A percentile compares a stretch with the other conserved stretches of the same genome.
phyloP scores from a whole-genome alignment of 768 basidiomycete genomes.

The Kwoniella bestiolae region DNA sequence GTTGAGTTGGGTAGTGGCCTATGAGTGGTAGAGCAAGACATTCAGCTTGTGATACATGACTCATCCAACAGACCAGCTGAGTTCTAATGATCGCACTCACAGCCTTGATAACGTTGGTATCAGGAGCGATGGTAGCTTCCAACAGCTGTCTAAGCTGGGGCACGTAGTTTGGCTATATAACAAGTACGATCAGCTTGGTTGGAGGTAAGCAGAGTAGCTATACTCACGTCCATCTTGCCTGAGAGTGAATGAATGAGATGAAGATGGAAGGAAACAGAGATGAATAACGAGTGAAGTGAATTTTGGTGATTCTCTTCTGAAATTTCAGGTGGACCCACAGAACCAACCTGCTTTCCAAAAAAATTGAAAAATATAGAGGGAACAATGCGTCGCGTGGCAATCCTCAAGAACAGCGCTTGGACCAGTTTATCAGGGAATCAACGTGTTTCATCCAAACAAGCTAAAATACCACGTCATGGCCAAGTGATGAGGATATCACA shows the following conservation, averaged over 20 bases:
- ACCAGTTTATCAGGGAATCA: not conserved
- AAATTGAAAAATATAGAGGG: not conserved
- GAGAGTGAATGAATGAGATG: not conserved
- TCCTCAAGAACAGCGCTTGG: not conserved
- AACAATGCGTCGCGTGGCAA: constrained; percentile 2
- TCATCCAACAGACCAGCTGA: not conserved
- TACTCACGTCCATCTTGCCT: constrained; percentile 42
- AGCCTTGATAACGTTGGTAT: constrained; percentile 85
- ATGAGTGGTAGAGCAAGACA: not conserved
- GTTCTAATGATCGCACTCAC: constrained; percentile 62
- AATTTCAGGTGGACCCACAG: constrained; percentile 4
- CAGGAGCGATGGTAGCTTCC: constrained; percentile 80
- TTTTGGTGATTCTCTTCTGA: constrained; percentile 1
- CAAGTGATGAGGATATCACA: not conserved
- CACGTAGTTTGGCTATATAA: constrained; percentile 63
- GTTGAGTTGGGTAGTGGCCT: constrained; percentile 92
- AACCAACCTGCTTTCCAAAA: not conserved
- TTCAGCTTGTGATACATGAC: not conserved
- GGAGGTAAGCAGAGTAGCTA: not conserved
- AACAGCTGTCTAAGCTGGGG: constrained; percentile 84
- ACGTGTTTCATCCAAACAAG: not conserved
- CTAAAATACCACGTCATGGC: not conserved
- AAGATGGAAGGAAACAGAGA: not conserved
- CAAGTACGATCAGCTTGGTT: not conserved
- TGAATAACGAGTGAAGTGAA: constrained; percentile 1